phyloP scores from a whole-genome alignment of 2,329 filamentous ascomycete genomes.

The Epichloe scottii region DNA sequence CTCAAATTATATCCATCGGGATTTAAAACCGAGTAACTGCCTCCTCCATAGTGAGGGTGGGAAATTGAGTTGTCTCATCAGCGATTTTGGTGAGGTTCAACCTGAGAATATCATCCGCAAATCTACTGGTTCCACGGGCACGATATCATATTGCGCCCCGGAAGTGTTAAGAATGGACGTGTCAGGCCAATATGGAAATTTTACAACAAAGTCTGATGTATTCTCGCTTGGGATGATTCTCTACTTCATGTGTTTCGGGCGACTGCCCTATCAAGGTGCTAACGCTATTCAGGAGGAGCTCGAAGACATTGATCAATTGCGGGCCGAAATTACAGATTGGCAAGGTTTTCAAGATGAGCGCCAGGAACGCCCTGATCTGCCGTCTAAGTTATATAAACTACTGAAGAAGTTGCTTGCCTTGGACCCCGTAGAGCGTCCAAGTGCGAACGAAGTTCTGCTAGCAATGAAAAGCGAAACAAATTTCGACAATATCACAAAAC shows the following conservation, averaged over 20 bases:
- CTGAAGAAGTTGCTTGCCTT: slow-evolving; percentile 71
- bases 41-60: slow-evolving; percentile 66
- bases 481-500: slow-evolving; percentile 28
- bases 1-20: slow-evolving; percentile 89
- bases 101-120: slow-evolving; percentile 67
- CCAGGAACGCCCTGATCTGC: slow-evolving; percentile 66
- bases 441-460: slow-evolving; percentile 70
- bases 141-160: slow-evolving; percentile 93
- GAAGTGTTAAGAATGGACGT: slow-evolving; percentile 68
- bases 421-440: slow-evolving; percentile 64
- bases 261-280: slow-evolving; percentile 72
- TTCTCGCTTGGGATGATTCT: slow-evolving; percentile 98
- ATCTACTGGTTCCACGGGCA: slow-evolving; percentile 87
- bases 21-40: slow-evolving; percentile 94
- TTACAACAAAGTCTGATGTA: slow-evolving; percentile 95
- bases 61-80: slow-evolving; percentile 72
- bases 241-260: slow-evolving; percentile 93
- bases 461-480: slow-evolving; percentile 59
- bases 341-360: slow-evolving; percentile 71
- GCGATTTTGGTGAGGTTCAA: slow-evolving; percentile 96
- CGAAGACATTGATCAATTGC: slow-evolving; percentile 76
- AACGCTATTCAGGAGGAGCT: slow-evolving; percentile 82
- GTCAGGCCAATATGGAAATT: slow-evolving; percentile 71
- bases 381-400: slow-evolving; percentile 72
- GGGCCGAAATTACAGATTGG: slow-evolving; percentile 80